A percentile compares a stretch with the other conserved stretches of the same genome.
Evolutionary conservation across 2,329 filamentous ascomycete species (phyloP).

Genomic region (Alternaria ethzedia): DNA sequence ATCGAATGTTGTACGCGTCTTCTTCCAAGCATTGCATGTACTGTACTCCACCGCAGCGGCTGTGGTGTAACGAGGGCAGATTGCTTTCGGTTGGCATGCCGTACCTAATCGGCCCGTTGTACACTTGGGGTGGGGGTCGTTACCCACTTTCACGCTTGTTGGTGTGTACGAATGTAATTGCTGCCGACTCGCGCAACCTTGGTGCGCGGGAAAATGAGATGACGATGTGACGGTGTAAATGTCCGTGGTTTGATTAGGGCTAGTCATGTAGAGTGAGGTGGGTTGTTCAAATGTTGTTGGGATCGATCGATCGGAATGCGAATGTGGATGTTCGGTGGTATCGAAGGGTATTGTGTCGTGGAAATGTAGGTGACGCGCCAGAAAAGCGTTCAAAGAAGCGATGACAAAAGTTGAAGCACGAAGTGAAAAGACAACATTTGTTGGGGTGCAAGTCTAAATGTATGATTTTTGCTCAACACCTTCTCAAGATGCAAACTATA

Average conservation of each 20-base stretch:
- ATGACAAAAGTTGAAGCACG: neutral
- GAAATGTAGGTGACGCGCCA: neutral
- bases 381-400: neutral
- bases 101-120: neutral
- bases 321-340: neutral
- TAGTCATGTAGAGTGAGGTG: neutral
- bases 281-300: neutral
- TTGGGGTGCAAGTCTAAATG: neutral
- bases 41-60: neutral
- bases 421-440: neutral
- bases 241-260: neutral
- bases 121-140: neutral
- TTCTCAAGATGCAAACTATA: neutral
- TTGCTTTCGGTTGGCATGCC: neutral
- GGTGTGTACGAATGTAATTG: neutral
- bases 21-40: neutral
- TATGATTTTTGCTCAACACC: neutral
- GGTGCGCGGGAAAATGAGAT: neutral
- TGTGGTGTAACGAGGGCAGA: neutral
- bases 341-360: neutral
- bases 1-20: neutral
- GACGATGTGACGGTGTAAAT: neutral
- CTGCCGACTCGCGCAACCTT: neutral
- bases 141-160: neutral
- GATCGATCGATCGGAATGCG: neutral